A percentile compares a stretch with the other conserved stretches of the same genome.
phyloP scores from a whole-genome alignment of 2,329 filamentous ascomycete species.

The Hypomyces perniciosus region DNA sequence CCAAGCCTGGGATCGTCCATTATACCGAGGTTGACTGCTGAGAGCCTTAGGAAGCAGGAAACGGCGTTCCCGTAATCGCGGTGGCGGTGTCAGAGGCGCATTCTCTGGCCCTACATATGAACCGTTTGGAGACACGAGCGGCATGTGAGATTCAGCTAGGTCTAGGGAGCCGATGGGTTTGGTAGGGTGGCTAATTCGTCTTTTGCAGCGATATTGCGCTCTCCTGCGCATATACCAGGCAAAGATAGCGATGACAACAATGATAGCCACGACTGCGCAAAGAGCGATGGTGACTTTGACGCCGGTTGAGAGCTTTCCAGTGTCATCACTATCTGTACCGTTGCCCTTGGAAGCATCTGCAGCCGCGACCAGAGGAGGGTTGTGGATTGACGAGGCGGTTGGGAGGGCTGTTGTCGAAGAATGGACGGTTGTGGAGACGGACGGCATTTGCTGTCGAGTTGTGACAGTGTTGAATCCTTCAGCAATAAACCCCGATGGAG shows the following conservation, averaged over 20 bases:
- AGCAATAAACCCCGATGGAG: not conserved
- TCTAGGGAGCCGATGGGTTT: conserved; percentile 20
- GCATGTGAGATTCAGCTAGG: conserved; percentile 33
- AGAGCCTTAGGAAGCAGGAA: conserved; percentile 29
- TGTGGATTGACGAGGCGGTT: conserved; percentile 13
- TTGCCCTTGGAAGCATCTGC: conserved; percentile 4
- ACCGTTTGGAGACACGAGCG: conserved; percentile 34
- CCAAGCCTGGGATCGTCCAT: not conserved
- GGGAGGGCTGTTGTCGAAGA: not conserved
- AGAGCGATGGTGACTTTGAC: conserved; percentile 42
- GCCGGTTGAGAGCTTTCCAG: conserved; percentile 27
- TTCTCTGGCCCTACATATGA: conserved; percentile 20
- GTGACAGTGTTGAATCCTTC: conserved; percentile 6
- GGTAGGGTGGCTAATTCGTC: conserved; percentile 8
- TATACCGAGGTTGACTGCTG: not conserved
- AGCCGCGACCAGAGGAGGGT: conserved; percentile 16
- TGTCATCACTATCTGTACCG: not conserved
- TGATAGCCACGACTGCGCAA: conserved; percentile 33
- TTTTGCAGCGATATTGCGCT: conserved; percentile 8
- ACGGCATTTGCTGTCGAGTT: not conserved
- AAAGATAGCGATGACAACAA: conserved; percentile 31
- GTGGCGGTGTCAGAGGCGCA: conserved; percentile 38
- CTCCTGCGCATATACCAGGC: conserved; percentile 32
- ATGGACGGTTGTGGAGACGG: not conserved
- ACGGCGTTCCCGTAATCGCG: conserved; percentile 41